Evolutionary conservation across 345 rosid genomes (phyloP), one percentile per base, ranked within the genome.

Genomic region (Reutealis trisperma): DNA sequence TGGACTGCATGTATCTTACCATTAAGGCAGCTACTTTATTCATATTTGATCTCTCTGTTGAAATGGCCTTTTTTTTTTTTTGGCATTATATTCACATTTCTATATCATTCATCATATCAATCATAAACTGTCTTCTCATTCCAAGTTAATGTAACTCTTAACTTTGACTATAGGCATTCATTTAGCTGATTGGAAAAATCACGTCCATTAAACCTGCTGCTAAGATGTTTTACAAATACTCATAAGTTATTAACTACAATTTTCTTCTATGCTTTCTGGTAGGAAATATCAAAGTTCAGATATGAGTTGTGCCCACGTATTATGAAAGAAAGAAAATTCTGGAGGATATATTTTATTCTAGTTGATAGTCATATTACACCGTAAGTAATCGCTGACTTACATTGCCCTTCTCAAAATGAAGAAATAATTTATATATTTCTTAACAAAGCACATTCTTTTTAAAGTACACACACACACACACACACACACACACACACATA

Each of bases 261-360:
- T 47, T 25, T 41, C 21, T 51, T 63, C 66, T 47, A 12, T 37
- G 44, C 54, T 76, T 70, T 51, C 12, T 77, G 81, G 79, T 80
- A 88, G 94, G 91, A 83, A 85, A 85, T 90, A 76, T 87, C 94
- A 13, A 86, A 83, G 76, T 83, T 90, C 72, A 88, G 94, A 81
- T 90, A 87, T 63, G 88, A 83, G 78, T 81, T 90, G 59, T 90
- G 92, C 75, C 94, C 92, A 0, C 87, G 89, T 24, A 59, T 75
- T 69, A 90, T 90, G 89, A 86, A 82, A 86, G 94, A 90, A 72
- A 83, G 92, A 83, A 90, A 86, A 72, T 90, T 90, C 73, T 90
- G 91, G 94, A 87, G 89, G 85, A 86, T 88, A 77, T 90, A 90
- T 80, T 90, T 90, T 76, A 83, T 87, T 32, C 78, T 90, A 24